Evolutionary conservation across 371 early-diverging fungal genomes (phyloP), one percentile per base, ranked within the genome.

Genomic region (Paraphysoderma sedebokerense): DNA sequence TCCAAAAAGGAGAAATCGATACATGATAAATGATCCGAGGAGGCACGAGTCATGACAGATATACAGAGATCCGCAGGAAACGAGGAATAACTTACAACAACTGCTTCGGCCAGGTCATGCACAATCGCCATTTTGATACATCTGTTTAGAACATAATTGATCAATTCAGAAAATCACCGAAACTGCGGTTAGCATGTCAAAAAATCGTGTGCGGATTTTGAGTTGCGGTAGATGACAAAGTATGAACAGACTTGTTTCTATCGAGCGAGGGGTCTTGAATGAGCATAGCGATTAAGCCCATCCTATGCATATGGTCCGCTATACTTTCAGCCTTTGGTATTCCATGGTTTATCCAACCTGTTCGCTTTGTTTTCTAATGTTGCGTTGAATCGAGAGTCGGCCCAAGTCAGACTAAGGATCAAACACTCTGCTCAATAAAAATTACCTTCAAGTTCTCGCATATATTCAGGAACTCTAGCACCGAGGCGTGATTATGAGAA

Each of bases 221-320:
- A 15, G 11, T 11, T 8, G 8, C 19, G 23, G 9, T 26, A 48
- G 5, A 5, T 20, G 12, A 31, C 1, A 15, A 28, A 13, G 3
- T n/a, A 11, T 5, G 20, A 5, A 6, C 44, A 3, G 39, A 61
- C 44, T 44, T 19, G 2, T 46, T 42, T n/a, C 56, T 46, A 52
- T 75, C 59, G n/a, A 76, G 30, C 6, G 62, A 49, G 17, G 69
- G 61, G 61, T 89, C 87, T 47, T 82, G 70, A 41, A 87, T 60
- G 12, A 85, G 62, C 71, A 88, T 70, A 1, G 87, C 54, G 80
- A 83, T 80, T 17, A 88, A 61, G 13, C 79, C 71, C 89, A 92
- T 87, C 7, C 91, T 73, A 70, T 90, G 78, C 92, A 92, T 92
- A 54, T 92, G 93, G 60, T 92, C 93, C 4, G 79, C 68, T 41